Evolutionary conservation across 768 basidiomycete genomes (phyloP).

Genomic region (Phanerochaete carnosa): DNA sequence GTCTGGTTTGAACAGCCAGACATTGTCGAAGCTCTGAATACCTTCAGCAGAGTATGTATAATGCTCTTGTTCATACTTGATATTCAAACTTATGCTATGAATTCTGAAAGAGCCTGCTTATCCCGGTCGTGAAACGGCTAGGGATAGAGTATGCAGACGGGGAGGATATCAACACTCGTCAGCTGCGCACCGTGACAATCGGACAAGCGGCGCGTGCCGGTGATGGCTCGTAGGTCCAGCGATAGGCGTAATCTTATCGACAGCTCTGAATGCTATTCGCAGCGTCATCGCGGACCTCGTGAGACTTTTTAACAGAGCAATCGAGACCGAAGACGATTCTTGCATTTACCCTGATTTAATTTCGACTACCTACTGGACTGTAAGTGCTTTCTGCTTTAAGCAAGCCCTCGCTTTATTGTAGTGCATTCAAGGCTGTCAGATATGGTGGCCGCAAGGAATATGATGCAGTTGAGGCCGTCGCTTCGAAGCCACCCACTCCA

Average conservation of each 20-base stretch:
- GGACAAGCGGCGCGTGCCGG: constrained; percentile 46
- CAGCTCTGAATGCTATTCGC: not conserved
- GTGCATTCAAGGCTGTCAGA: constrained; percentile 69
- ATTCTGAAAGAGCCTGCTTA: constrained; percentile 52
- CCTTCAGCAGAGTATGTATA: constrained; percentile 52
- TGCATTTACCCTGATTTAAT: constrained; percentile 80
- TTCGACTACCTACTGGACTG: constrained; percentile 47
- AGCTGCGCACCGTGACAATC: constrained; percentile 76
- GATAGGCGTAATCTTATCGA: not conserved
- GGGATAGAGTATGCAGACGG: constrained; percentile 69
- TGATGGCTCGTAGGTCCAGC: constrained; percentile 34
- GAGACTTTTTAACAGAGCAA: constrained; percentile 65
- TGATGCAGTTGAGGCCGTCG: constrained; percentile 64
- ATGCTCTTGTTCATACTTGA: not conserved
- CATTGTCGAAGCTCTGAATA: constrained; percentile 51
- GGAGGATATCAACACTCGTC: constrained; percentile 66
- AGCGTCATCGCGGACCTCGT: constrained; percentile 76
- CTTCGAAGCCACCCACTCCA: constrained; percentile 72
- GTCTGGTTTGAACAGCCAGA: constrained; percentile 84
- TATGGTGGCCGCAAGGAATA: constrained; percentile 76
- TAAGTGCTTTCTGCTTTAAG: constrained; percentile 31
- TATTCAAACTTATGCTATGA: not conserved
- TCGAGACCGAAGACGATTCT: constrained; percentile 71
- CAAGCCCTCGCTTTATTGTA: no score
- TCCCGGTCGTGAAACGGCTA: constrained; percentile 72